Base-by-base conservation (phyloP, 2,329 filamentous ascomycete genomes). In the Monosporascus sp. region DNA sequence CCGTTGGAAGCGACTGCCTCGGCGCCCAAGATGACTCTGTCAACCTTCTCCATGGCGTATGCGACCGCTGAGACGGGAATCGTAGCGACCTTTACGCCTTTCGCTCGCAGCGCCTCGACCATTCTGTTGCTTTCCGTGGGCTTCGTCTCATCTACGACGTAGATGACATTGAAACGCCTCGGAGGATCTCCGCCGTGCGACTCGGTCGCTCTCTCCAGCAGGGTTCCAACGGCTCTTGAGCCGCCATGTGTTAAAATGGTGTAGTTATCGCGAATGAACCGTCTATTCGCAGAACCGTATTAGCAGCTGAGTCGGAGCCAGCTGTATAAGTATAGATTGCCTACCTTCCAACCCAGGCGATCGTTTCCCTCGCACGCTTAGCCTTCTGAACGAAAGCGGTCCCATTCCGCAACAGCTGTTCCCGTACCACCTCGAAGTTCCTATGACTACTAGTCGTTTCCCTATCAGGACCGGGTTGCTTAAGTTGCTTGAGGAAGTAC, bases 1-100 rank as follows among this genome's bases (percentile, higher is more conserved):
- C 94, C 94, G 66, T 96, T 96, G 66, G 96, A 90, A 20, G 95
- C 90, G 17, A 97, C 90, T 41, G 91, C 92, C 70, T 97, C 93
- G 73, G 83, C 81, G 47, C 85, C 85, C 9, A 86, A 80, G 49
- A 88, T 76, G 7, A 87, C 78, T 63, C 83, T 73, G 65, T 90
- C 83, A 15, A 94, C 86, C 67, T 83, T 84, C 17, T 82, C 79
- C 70, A 97, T 82, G 43, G 88, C 84, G 68, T 95, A 92, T 37
- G 89, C 90, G 8, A 90, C 83, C 3, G 87, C 88, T 5, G 85
- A 84, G 51, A 88, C 84, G 3, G 84, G 80, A 44, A 97, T 90
- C 1, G 87, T 88, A 15, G 92, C 89, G 3, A 97, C 92, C 0
- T 89, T 86, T 3, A 97, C 84, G 39, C 88, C 89, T 65, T 84